Conservation (phyloP, 2,329 filamentous ascomycete species). For the Aspergillus vadensis region DNA sequence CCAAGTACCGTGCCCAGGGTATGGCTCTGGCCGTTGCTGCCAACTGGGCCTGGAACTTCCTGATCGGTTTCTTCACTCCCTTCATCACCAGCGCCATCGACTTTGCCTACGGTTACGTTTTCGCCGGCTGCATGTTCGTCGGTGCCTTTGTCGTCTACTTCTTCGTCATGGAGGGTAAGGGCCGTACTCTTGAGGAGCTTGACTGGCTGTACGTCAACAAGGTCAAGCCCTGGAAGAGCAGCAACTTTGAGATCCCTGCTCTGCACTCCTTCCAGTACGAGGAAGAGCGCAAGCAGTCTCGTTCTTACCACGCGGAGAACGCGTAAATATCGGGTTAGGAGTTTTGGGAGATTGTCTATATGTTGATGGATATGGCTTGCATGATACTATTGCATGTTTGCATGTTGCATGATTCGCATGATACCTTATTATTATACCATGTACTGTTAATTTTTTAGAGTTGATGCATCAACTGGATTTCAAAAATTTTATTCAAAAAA, state of each 20-base stretch:
- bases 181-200: slow-evolving; percentile 71
- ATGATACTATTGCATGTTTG: slow-evolving; percentile 1
- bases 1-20: slow-evolving; percentile 65
- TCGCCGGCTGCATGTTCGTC: slow-evolving; percentile 69
- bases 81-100: slow-evolving; percentile 73
- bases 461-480: no score
- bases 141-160: slow-evolving; percentile 67
- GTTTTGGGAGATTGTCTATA: neutral
- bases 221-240: slow-evolving; percentile 62
- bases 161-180: slow-evolving; percentile 73
- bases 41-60: slow-evolving; percentile 76
- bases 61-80: slow-evolving; percentile 74
- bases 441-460: neutral
- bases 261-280: slow-evolving; percentile 20
- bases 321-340: slow-evolving; percentile 18
- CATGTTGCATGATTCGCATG: neutral
- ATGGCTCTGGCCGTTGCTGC: slow-evolving; percentile 78
- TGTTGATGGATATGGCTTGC: neutral
- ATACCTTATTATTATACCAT: neutral
- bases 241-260: slow-evolving; percentile 44
- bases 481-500: no score
- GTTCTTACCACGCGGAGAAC: slow-evolving; percentile 31
- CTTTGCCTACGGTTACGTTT: slow-evolving; percentile 75
- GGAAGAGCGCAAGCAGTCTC: slow-evolving; percentile 26
- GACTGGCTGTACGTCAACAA: slow-evolving; percentile 71